Percentiles rank a stretch among this genome's conserved stretches.
These are phyloP conservation scores for Aspergillus viridinutans DNA, from an alignment of 2,329 filamentous ascomycete species.

Conservation along the genomic window DNA sequence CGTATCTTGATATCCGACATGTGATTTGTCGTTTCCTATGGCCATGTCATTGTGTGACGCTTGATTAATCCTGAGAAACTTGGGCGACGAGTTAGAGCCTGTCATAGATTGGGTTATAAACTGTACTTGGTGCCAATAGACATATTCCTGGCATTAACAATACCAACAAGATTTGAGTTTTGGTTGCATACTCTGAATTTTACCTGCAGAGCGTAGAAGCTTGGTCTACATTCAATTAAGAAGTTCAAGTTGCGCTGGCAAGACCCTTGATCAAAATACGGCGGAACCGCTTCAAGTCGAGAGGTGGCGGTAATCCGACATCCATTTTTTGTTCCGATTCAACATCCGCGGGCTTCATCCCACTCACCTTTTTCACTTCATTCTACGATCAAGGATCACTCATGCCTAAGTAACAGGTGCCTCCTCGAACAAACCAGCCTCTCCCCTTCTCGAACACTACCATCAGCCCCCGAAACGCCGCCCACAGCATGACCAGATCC, in stretches of 20 bases:
- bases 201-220: too few relatives aligned
- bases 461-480: background rate
- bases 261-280: background rate
- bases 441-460: background rate
- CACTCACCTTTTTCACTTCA: background rate
- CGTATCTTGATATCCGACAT: constrained; percentile 21
- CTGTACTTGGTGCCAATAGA: background rate
- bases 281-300: background rate
- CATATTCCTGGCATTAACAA: background rate
- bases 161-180: background rate
- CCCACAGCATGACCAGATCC: constrained; percentile 12
- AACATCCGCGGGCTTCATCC: background rate
- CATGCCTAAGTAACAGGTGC: background rate
- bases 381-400: background rate
- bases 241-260: background rate
- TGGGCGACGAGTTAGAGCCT: background rate
- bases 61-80: background rate
- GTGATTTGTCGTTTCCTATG: background rate
- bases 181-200: background rate
- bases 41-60: background rate
- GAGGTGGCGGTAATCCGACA: background rate
- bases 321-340: background rate
- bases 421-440: background rate
- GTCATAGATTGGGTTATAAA: background rate
- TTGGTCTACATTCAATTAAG: background rate